Conservation (phyloP, 371 early-diverging fungal species). For the Globomyces sp. region DNA sequence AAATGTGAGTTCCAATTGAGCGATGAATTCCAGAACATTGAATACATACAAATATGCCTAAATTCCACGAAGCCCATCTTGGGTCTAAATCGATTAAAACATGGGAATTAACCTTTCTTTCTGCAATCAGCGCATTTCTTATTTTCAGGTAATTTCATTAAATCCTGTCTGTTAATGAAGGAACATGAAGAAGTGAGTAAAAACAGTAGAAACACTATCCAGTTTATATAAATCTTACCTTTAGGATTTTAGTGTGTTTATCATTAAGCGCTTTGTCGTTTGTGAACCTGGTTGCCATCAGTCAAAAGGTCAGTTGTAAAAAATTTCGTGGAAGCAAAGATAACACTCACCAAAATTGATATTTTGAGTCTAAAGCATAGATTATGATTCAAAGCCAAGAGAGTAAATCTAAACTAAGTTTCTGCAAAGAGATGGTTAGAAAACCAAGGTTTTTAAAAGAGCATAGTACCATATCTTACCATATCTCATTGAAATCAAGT, state of each 20-base stretch:
- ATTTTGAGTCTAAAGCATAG: too few relatives aligned
- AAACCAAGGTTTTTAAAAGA: too few relatives aligned
- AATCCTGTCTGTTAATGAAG: conserved; percentile 24
- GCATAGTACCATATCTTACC: too few relatives aligned
- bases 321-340: background rate
- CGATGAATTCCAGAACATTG: conserved; percentile 91
- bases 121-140: conserved; percentile 79
- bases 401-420: too few relatives aligned
- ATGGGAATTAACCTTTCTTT: conserved; percentile 61
- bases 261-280: conserved; percentile 73
- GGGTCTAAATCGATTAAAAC: conserved; percentile 63
- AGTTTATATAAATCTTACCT: conserved; percentile 21
- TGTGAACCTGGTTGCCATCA: conserved; percentile 72
- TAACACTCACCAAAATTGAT: too few relatives aligned
- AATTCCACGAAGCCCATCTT: conserved; percentile 92
- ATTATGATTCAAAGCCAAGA: too few relatives aligned
- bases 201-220: too few relatives aligned
- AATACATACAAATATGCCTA: conserved; percentile 93
- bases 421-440: too few relatives aligned
- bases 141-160: conserved; percentile 70
- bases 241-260: conserved; percentile 64
- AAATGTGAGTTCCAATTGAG: conserved; percentile 89
- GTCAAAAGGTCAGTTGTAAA: conserved; percentile 4
- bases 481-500: too few relatives aligned
- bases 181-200: too few relatives aligned